Evolutionary conservation across 306 rosid species (phyloP).

Genomic region (Delonix regia): DNA sequence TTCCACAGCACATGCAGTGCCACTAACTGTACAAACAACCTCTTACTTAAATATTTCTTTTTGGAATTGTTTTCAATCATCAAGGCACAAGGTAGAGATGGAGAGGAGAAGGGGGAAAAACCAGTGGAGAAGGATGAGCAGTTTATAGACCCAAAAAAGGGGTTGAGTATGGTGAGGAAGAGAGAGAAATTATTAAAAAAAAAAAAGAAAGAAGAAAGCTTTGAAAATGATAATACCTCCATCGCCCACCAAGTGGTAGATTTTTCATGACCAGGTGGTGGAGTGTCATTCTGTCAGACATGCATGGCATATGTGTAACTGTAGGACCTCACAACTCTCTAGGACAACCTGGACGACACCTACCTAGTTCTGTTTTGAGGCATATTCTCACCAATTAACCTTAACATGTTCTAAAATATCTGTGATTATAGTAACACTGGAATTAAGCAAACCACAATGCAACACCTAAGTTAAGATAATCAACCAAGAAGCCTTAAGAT

Average conservation of each 20-base stretch:
- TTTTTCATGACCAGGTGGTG: constrained; percentile 47
- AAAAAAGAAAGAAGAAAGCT: not conserved
- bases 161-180: constrained; percentile 17
- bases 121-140: constrained; percentile 50
- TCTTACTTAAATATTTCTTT: constrained; percentile 51
- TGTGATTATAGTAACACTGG: not conserved
- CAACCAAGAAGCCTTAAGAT: constrained; percentile 17
- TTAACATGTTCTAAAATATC: not conserved
- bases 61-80: constrained; percentile 40
- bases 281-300: constrained; percentile 63
- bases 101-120: constrained; percentile 35
- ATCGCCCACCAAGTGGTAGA: constrained; percentile 52
- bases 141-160: constrained; percentile 54
- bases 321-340: constrained; percentile 33
- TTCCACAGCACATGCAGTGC: constrained; percentile 76
- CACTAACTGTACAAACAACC: constrained; percentile 54
- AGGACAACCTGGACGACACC: constrained; percentile 57
- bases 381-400: not conserved
- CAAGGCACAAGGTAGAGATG: constrained; percentile 37
- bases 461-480: constrained; percentile 28
- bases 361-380: not conserved
- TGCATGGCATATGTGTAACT: constrained; percentile 42
- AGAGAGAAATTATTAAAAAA: not conserved
- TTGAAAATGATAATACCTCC: constrained; percentile 39
- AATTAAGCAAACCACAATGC: constrained; percentile 19